phyloP scores from a whole-genome alignment of 2,329 filamentous ascomycete species.

The Cryphonectria naterciae region DNA sequence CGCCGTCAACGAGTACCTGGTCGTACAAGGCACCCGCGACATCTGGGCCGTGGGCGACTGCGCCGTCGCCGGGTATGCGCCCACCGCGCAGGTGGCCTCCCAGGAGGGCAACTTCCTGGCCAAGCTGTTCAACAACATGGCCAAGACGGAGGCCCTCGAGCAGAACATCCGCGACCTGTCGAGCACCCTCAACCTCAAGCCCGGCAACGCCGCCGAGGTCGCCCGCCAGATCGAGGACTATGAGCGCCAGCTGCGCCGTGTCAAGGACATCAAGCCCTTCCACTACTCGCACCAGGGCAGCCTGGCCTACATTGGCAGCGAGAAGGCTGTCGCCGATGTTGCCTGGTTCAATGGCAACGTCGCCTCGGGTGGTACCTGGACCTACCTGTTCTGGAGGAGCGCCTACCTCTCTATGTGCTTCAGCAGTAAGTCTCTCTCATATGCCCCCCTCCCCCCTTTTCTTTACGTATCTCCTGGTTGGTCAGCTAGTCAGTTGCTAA shows the following conservation, averaged over 20 bases:
- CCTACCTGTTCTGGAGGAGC: constrained; percentile 97
- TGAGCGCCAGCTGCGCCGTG: constrained; percentile 83
- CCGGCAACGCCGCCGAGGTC: constrained; percentile 68
- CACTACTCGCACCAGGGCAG: constrained; percentile 98
- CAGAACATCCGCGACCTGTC: constrained; percentile 72
- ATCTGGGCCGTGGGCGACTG: constrained; percentile 99
- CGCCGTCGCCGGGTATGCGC: constrained; percentile 94
- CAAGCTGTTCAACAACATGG: constrained; percentile 98
- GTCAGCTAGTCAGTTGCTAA: constrained; percentile 33
- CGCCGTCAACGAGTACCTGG: constrained; percentile 97
- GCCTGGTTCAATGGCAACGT: constrained; percentile 97
- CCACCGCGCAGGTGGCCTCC: constrained; percentile 92
- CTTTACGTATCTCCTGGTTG: background rate
- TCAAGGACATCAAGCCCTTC: constrained; percentile 96
- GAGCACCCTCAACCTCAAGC: constrained; percentile 62
- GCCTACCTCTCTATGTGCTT: constrained; percentile 99
- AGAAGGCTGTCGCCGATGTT: constrained; percentile 94
- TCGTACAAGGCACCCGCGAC: constrained; percentile 95
- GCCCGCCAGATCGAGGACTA: constrained; percentile 79
- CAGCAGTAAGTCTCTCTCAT: constrained; percentile 77
- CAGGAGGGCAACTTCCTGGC: constrained; percentile 97
- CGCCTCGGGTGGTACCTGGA: constrained; percentile 88
- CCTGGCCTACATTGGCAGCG: constrained; percentile 95
- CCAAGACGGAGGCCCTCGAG: constrained; percentile 87
- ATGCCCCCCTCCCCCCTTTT: too few relatives aligned